Evolutionary conservation across 352 stramenopile genomes (phyloP), one percentile per base, ranked within the genome.

Genomic region (Globisporangium nodosum): DNA sequence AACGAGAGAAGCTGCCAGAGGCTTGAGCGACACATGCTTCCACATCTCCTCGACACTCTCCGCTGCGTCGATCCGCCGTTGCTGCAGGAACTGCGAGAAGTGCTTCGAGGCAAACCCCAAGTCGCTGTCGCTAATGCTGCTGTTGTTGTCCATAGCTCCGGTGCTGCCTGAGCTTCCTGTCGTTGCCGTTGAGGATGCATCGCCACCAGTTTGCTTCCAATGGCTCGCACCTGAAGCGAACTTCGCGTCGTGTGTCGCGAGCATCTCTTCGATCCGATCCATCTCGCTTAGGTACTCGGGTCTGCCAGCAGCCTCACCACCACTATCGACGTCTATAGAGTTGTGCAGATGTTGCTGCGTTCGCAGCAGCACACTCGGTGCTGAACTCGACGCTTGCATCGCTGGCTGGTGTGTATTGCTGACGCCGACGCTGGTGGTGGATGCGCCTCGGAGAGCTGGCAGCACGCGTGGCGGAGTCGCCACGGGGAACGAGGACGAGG

Each of bases 11-110:
- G 47, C 47, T 49, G 49, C 3, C 16, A 77, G 33, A 2, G 76
- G 68, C 35, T 74, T 81, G 6, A 82, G 56, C 5, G 52, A 52
- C 35, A 86, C 49, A 35, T 66, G 74, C 27, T 83, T 64, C 79
- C 79, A 89, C 74, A 89, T 89, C 45, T 70, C 70, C 46, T 89
- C 79, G 12, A 89, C 68, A 40, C 74, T 73, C 43, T 62, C 52
- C 1, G 31, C 40, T 13, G 45, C 45, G 24, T 49, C 45, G 20
- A 51, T 46, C 5, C 46, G 46, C 35, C 47, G 52, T 24, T 55
- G 54, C n/a, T 61, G 56, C 50, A 71, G 30, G 30, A 66, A 62
- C 8, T 52, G 33, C 9, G 64, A n/a, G 21, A 68, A 68, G 7
- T 54, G 30, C 3, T 48, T 54, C 0, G 35, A 56, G 7, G 43